Conservation (phyloP, 192 early-diverging fungal species). For the Funneliformis mosseae region DNA sequence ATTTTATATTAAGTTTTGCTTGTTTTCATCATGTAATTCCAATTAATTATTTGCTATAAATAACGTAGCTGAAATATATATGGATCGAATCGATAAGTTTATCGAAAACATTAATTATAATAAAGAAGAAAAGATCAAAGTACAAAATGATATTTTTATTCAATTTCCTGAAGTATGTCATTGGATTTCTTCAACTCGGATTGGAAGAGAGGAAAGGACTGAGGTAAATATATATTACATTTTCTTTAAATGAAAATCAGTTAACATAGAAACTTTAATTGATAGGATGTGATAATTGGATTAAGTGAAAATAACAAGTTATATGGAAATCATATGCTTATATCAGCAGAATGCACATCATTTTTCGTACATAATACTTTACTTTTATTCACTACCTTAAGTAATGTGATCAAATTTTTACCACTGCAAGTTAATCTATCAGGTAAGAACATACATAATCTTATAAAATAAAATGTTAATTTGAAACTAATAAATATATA, state of each 20-base stretch:
- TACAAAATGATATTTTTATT: neutral
- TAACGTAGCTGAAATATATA: neutral
- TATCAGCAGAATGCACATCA: conserved; percentile 82
- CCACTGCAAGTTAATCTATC: conserved; percentile 13
- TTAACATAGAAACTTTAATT: neutral
- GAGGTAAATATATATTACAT: conserved; percentile 30
- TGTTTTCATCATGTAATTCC: neutral
- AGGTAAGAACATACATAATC: conserved; percentile 1
- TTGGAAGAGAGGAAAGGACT: conserved; percentile 36
- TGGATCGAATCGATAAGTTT: neutral
- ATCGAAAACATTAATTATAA: neutral
- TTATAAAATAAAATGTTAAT: neutral
- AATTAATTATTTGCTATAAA: neutral
- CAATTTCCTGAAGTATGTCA: conserved; percentile 46
- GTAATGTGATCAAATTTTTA: conserved; percentile 78
- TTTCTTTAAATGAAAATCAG: neutral
- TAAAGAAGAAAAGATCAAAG: neutral
- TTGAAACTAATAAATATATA: neutral
- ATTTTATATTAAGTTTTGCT: neutral
- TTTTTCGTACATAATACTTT: conserved; percentile 82
- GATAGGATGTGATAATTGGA: conserved; percentile 65
- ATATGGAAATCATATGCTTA: conserved; percentile 69
- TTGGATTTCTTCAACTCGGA: conserved; percentile 41
- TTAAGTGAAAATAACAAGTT: conserved; percentile 80
- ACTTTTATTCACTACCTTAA: conserved; percentile 84